phyloP scores from a whole-genome alignment of 2,329 filamentous ascomycete species.

The Fusarium poae region DNA sequence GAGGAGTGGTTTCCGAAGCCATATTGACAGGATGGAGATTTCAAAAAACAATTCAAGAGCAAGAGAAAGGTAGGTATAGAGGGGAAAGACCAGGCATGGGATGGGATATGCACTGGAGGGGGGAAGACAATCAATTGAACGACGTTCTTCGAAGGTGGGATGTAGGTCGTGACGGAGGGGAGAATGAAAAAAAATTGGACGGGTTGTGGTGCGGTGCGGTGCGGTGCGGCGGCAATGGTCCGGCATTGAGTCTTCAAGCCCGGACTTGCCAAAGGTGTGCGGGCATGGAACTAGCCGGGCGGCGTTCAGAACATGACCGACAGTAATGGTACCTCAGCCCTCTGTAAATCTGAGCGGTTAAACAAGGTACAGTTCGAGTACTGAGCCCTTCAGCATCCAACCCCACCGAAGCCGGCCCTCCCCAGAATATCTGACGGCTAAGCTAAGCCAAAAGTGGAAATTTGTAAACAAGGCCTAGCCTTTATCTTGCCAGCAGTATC shows the following conservation, averaged over 20 bases:
- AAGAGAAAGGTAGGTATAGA: conserved; percentile 35
- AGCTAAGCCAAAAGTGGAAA: conserved; percentile 49
- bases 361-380: conserved; percentile 37
- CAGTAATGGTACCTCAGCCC: conserved; percentile 35
- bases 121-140: conserved; percentile 45
- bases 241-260: conserved; percentile 37
- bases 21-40: conserved; percentile 48
- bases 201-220: conserved; percentile 32
- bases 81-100: conserved; percentile 47
- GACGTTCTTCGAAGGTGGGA: conserved; percentile 41
- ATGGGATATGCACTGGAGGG: conserved; percentile 48
- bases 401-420: conserved; percentile 25
- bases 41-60: conserved; percentile 33
- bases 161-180: conserved; percentile 44
- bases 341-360: not conserved
- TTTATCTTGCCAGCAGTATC: conserved; percentile 16
- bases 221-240: conserved; percentile 49
- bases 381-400: conserved; percentile 13
- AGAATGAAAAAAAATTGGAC: conserved; percentile 50
- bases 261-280: conserved; percentile 6
- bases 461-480: conserved; percentile 50
- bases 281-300: conserved; percentile 27
- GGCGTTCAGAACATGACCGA: conserved; percentile 22
- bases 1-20: conserved; percentile 52
- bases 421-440: conserved; percentile 17